phyloP scores from a whole-genome alignment of 2,329 filamentous ascomycete genomes.

The Aspergillus sp. region DNA sequence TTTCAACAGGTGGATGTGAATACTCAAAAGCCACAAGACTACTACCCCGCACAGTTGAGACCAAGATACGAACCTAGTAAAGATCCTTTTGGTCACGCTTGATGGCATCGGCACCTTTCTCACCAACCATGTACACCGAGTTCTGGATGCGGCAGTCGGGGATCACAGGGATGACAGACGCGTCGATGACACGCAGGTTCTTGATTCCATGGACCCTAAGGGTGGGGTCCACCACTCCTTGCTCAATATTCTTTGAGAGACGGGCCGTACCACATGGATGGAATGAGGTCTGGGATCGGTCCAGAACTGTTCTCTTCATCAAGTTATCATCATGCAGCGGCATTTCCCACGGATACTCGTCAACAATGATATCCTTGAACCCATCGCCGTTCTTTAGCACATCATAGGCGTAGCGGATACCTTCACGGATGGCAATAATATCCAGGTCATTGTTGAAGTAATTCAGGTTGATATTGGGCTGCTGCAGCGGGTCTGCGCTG shows the following conservation, averaged over 20 bases:
- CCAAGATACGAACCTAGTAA: too few relatives aligned
- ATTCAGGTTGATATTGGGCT: constrained; percentile 41
- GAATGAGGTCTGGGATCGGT: too few relatives aligned
- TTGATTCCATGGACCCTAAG: constrained; percentile 56
- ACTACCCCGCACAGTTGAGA: too few relatives aligned
- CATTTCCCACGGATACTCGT: constrained; percentile 31
- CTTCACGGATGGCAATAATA: constrained; percentile 56
- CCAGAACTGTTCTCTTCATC: too few relatives aligned
- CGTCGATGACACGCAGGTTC: constrained; percentile 56
- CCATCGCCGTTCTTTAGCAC: constrained; percentile 54
- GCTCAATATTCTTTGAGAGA: constrained; percentile 50
- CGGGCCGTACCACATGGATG: constrained; percentile 57
- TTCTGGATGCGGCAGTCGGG: constrained; percentile 60
- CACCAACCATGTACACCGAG: constrained; percentile 59
- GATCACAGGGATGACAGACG: constrained; percentile 56
- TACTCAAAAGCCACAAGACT: too few relatives aligned
- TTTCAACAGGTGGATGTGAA: too few relatives aligned
- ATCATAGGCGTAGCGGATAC: constrained; percentile 54
- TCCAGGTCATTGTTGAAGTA: constrained; percentile 49
- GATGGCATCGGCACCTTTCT: constrained; percentile 36
- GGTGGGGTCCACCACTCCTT: constrained; percentile 53
- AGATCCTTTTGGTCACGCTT: too few relatives aligned
- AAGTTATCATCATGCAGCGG: too few relatives aligned
- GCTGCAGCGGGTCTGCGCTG: constrained; percentile 31
- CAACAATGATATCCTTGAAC: constrained; percentile 40